Percentiles rank a stretch among this genome's conserved stretches.
phyloP scores from a whole-genome alignment of 768 basidiomycete species.

The Podaxis carcinomalis region DNA sequence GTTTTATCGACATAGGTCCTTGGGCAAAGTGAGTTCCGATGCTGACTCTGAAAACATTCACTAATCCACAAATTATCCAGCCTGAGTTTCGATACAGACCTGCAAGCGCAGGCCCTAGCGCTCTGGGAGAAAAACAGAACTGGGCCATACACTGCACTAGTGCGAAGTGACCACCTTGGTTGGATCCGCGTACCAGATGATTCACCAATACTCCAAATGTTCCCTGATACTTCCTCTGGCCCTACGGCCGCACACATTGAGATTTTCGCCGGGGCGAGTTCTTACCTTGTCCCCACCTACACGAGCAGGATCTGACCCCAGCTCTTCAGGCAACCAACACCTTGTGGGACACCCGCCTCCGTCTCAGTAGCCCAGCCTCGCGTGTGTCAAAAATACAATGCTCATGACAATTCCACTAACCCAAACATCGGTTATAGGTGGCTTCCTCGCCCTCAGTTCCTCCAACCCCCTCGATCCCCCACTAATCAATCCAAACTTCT shows the following conservation, averaged over 20 bases:
- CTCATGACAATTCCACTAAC: neutral
- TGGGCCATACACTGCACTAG: conserved; percentile 9
- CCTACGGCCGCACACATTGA: conserved; percentile 8
- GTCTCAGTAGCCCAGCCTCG: conserved; percentile 23
- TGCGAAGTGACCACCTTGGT: neutral
- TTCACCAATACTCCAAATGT: neutral
- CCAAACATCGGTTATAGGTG: neutral
- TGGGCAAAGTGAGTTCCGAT: neutral
- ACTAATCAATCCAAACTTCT: conserved; percentile 34
- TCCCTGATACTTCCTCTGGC: conserved; percentile 13
- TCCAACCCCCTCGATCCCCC: conserved; percentile 39
- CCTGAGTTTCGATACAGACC: neutral
- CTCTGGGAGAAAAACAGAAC: conserved; percentile 14
- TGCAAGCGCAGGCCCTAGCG: conserved; percentile 3
- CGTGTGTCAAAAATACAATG: conserved; percentile 13
- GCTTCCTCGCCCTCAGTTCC: conserved; percentile 27
- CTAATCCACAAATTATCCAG: neutral
- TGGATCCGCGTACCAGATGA: conserved; percentile 6
- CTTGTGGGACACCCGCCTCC: conserved; percentile 15
- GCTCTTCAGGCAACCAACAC: conserved; percentile 10
- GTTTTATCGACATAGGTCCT: conserved; percentile 1
- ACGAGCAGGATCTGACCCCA: neutral
- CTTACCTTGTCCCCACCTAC: neutral
- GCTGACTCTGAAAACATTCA: neutral
- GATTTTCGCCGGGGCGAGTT: neutral